These are phyloP conservation scores for Sclerotinia subarctica DNA, from an alignment of 2,329 filamentous ascomycete species.

Conservation along the genomic window DNA sequence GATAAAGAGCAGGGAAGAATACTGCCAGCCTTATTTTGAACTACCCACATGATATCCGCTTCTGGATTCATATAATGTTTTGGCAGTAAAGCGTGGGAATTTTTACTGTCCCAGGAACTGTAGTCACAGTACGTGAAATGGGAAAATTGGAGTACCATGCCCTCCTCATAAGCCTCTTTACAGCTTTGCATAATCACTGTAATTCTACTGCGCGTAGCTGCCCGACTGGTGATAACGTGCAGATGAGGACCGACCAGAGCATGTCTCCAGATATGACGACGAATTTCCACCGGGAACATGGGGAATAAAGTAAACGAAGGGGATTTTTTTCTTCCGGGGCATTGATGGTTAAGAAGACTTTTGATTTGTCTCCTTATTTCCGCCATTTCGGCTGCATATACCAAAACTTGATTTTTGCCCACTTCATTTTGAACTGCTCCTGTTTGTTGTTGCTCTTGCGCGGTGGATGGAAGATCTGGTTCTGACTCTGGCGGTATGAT, in stretches of 20 bases:
- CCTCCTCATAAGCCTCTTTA: neutral
- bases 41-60: neutral
- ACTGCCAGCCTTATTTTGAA: no score
- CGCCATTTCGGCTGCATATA: no score
- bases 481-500: no score
- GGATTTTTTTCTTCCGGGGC: no score
- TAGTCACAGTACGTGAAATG: constrained; percentile 6
- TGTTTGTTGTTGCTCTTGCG: no score
- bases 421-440: no score
- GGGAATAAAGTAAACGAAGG: neutral
- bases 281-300: neutral
- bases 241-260: neutral
- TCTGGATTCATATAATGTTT: constrained; percentile 15
- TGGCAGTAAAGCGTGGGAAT: neutral
- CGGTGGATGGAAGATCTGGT: no score
- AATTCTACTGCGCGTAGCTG: constrained; percentile 3
- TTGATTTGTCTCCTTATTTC: no score
- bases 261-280: neutral
- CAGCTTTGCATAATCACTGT: constrained; percentile 8
- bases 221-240: neutral
- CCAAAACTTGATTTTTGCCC: no score
- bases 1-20: neutral
- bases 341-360: no score
- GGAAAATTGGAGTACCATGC: neutral
- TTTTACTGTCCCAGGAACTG: neutral